Conservation (phyloP, 805 yeast species). For the Myxozyma nipponensis region DNA sequence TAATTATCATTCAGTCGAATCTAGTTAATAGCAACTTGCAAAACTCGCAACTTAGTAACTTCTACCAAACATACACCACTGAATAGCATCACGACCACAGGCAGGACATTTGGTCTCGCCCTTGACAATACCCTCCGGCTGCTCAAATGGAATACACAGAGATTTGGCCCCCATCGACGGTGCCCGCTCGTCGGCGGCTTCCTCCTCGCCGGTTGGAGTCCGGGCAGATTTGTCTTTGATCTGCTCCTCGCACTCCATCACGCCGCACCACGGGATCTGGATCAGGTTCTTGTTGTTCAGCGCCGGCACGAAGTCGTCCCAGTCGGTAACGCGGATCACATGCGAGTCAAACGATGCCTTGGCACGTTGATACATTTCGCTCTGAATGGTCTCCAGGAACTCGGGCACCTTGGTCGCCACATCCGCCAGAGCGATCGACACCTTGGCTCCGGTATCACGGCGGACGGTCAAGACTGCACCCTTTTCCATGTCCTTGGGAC, state of each 20-base stretch:
- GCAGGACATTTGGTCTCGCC: slow-evolving; percentile 78
- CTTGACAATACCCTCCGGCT: slow-evolving; percentile 54
- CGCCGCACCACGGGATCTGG: slow-evolving; percentile 97
- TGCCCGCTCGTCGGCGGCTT: slow-evolving; percentile 88
- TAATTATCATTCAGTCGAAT: neutral
- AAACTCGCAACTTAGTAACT: slow-evolving; percentile 55
- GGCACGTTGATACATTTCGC: slow-evolving; percentile 69
- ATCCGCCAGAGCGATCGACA: slow-evolving; percentile 58
- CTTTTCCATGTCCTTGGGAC: slow-evolving; percentile 89
- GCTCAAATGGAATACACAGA: slow-evolving; percentile 91
- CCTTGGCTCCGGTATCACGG: slow-evolving; percentile 83
- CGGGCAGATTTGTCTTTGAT: slow-evolving; percentile 85
- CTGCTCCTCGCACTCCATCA: slow-evolving; percentile 88
- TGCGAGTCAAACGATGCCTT: slow-evolving; percentile 79
- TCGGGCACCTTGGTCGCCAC: slow-evolving; percentile 65
- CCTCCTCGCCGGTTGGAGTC: slow-evolving; percentile 63
- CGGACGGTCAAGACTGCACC: slow-evolving; percentile 82
- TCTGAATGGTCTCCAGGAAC: slow-evolving; percentile 78
- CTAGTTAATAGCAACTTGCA: too few relatives aligned
- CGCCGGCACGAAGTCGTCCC: slow-evolving; percentile 91
- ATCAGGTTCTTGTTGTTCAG: slow-evolving; percentile 88
- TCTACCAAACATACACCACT: slow-evolving; percentile 95
- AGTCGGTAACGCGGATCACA: slow-evolving; percentile 71
- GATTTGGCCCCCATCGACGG: slow-evolving; percentile 99
- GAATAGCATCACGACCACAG: slow-evolving; percentile 68